Evolutionary conservation across 2,329 filamentous ascomycete species (phyloP), one percentile per base, ranked within the genome.

Genomic region (Pseudocercospora macadamiae): DNA sequence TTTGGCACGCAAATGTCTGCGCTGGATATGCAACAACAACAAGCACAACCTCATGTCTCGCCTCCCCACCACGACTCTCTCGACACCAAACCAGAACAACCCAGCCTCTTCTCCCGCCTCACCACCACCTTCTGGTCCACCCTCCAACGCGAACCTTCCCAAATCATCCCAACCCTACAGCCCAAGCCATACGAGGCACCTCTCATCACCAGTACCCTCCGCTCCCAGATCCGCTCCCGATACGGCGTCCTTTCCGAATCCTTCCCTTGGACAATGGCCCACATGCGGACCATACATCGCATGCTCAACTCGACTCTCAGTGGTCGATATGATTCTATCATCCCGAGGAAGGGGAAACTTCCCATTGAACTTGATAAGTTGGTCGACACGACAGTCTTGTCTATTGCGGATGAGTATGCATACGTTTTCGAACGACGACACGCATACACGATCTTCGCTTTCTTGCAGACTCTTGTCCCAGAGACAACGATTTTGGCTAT

Each of bases 251-350:
- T 74, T 10, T 59, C 65, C 8, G 57, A 66, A 7, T 32, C 52
- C 1, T 68, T 70, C 44, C 72, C 73, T 1, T 75, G 72, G 70
- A 73, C 70, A 5, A 66, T 74, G 60, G 51, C 62, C 9, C 73
- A 75, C 59, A 71, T 73, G 60, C 71, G 72, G 23, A 75, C 72
- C 2, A 62, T 75, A 5, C 72, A 74, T 54, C 70, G 73, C 32
- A 70, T 75, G 66, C 67, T 70, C 48, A 73, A 73, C 64, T 73
- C 71, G 1, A 55, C 63, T 57, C 59, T 62, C 28, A 64, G 60
- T 25, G 55, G 63, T 16, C 66, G 67, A 9, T 25, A 54, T 12
- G 67, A 71, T 45, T 66, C 63, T 25, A 63, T 75, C 7, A 66
- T 75, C n/a, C 71, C 71, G 0, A 54, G 48, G 2, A 51, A 59